These are phyloP conservation scores for Naganishia randhawae DNA, from an alignment of 768 basidiomycete genomes.

Conservation along the genomic window DNA sequence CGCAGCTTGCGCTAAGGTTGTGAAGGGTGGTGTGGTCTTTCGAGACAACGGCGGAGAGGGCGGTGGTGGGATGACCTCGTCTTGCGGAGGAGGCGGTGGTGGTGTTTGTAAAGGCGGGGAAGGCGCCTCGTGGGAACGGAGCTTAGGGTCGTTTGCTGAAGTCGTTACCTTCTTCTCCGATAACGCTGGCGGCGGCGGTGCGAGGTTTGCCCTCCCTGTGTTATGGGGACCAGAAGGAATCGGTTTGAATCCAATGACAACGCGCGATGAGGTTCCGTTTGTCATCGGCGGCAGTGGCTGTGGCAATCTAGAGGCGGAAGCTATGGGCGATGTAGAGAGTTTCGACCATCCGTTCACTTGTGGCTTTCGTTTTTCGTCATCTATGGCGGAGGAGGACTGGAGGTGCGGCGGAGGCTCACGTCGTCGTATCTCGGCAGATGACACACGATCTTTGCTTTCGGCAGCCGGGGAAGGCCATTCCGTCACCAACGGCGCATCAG, in stretches of 20 bases:
- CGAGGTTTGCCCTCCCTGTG: neutral
- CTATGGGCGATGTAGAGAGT: neutral
- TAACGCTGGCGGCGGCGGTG: neutral
- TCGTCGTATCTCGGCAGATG: neutral
- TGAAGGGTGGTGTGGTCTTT: neutral
- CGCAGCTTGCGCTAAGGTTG: neutral
- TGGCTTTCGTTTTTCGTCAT: neutral
- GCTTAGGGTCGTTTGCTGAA: neutral
- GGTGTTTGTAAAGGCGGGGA: neutral
- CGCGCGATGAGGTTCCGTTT: neutral
- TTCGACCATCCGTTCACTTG: conserved; percentile 15
- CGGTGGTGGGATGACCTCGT: conserved; percentile 1
- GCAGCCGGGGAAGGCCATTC: neutral
- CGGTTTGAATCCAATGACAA: conserved; percentile 6
- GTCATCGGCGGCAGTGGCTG: neutral
- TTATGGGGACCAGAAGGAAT: conserved; percentile 9
- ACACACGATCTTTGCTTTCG: neutral
- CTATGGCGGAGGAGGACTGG: neutral
- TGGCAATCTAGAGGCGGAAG: neutral
- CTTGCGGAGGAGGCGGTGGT: neutral
- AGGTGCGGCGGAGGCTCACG: conserved; percentile 16
- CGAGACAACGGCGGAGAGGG: neutral
- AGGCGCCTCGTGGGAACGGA: neutral
- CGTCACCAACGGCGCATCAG: too few species aligned
- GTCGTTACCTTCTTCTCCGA: neutral